Evolutionary conservation across 2,329 filamentous ascomycete species (phyloP), one percentile per base, ranked within the genome.

Genomic region (Fusarium torulosum): DNA sequence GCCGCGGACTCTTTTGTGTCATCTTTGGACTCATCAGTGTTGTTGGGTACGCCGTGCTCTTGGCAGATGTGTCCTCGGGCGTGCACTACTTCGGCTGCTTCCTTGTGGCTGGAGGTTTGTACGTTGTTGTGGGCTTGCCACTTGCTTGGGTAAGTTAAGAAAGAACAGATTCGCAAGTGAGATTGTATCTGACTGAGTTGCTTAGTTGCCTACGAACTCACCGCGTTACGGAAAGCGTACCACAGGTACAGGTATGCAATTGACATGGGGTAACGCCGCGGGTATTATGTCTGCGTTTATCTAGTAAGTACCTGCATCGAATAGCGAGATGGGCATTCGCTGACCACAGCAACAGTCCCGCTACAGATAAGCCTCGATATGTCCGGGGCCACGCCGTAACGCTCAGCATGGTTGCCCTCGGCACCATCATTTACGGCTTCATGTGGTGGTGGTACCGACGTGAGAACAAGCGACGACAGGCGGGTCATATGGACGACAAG

Each of bases 221-320:
- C 91, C 92, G 2, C 83, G 91, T 9, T 94, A 93, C 68, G 91
- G 91, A 11, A 94, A 94, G 76, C 83, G 91, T 31, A 91, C 91
- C 0, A 91, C 90, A 0, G 90, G 89, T 0, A 91, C 87, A 2
- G 91, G 90, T 0, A 75, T 93, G 74, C 90, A 93, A 75, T 80
- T 93, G 35, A 91, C 87, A 0, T 84, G 90, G 52, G 91, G 90
- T 4, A 94, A 94, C 66, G 82, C 84, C 17, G 85, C 88, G 13
- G 91, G 91, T 4, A 90, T 94, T 66, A 90, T 93, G 88, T 85
- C 89, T 5, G 87, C 90, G 0, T 93, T 92, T 70, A 87, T 91
- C 53, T 85, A 85, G 78, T 80, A 57, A 69, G 78, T 71, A 15
- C 19, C 2, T 9, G 9, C 15, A 9, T 13, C 2, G 5, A 9